A percentile compares a stretch with the other conserved stretches of the same genome.
These are phyloP conservation scores for Coprinellus aureogranulatus DNA, from an alignment of 768 basidiomycete genomes.

Conservation along the genomic window DNA sequence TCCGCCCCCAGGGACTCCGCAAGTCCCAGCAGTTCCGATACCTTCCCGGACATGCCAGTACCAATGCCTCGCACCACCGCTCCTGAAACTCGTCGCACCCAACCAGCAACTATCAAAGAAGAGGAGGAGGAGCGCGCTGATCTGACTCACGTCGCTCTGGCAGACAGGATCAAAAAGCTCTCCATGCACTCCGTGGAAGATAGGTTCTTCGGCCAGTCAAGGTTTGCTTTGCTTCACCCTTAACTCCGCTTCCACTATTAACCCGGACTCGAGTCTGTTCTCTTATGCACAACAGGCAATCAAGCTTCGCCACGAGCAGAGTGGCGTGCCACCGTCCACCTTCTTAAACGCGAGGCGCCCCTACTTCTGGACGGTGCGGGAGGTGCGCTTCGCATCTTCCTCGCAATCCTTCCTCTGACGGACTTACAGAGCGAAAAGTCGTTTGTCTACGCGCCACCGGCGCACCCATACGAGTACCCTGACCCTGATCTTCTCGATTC, in stretches of 20 bases:
- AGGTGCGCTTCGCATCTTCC: conserved; percentile 19
- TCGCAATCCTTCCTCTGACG: not conserved
- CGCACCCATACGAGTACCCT: conserved; percentile 42
- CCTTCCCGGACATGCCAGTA: conserved; percentile 14
- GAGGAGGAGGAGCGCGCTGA: conserved; percentile 26
- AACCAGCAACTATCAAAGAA: conserved; percentile 12
- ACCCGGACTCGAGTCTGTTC: conserved; percentile 30
- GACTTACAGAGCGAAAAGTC: conserved; percentile 37
- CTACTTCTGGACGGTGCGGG: conserved; percentile 28
- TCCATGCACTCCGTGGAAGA: conserved; percentile 28
- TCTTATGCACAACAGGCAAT: conserved; percentile 41
- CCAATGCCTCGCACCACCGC: conserved; percentile 14
- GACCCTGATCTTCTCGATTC: conserved; percentile 43
- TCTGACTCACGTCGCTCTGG: conserved; percentile 29
- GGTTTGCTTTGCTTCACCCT: conserved; percentile 16
- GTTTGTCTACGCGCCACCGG: conserved; percentile 17
- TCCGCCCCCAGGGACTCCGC: conserved; percentile 8
- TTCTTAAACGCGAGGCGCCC: conserved; percentile 16
- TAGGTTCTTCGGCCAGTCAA: conserved; percentile 43
- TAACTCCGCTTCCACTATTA: not conserved
- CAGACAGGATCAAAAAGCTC: conserved; percentile 30
- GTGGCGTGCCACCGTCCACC: not conserved
- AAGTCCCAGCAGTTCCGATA: not conserved
- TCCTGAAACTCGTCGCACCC: not conserved
- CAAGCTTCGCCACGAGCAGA: not conserved